A percentile compares a stretch with the other conserved stretches of the same genome.
These are phyloP conservation scores for Gossypium lobatum DNA, from an alignment of 441 rosid genomes.

Conservation along the genomic window DNA sequence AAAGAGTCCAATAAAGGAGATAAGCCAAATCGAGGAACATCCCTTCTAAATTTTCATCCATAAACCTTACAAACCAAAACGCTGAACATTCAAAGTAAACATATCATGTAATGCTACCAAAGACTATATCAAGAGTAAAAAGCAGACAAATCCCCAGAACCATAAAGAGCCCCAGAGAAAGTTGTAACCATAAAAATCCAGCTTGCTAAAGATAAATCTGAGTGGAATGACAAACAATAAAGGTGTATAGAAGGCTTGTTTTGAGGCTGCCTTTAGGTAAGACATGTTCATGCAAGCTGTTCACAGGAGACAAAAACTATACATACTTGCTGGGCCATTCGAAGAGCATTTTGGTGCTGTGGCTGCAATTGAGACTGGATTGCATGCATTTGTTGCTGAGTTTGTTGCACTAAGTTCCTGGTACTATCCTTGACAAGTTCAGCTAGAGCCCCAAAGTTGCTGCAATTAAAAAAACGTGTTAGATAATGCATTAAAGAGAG, in stretches of 20 bases:
- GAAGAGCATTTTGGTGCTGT: constrained; percentile 58
- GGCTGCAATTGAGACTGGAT: constrained; percentile 62
- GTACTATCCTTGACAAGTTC: constrained; percentile 73
- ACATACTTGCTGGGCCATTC: constrained; percentile 69
- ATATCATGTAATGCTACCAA: background rate
- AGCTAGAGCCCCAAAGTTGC: constrained; percentile 58
- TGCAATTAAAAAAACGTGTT: constrained; percentile 16
- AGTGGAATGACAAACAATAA: background rate
- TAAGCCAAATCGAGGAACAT: background rate
- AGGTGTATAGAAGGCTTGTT: background rate
- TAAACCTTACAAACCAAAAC: background rate
- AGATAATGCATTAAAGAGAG: background rate
- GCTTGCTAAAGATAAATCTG: background rate
- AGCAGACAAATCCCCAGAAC: background rate
- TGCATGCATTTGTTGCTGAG: constrained; percentile 61
- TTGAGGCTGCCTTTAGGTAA: background rate
- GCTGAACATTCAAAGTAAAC: background rate
- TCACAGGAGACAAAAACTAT: background rate
- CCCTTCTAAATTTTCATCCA: background rate
- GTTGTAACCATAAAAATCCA: background rate
- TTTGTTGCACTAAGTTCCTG: constrained; percentile 40
- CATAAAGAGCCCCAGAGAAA: background rate
- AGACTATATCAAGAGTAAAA: background rate
- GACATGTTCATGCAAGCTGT: background rate
- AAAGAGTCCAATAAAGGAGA: background rate